These are phyloP conservation scores for Leptographium lundbergii DNA, from an alignment of 2,329 filamentous ascomycete species.

Conservation along the genomic window DNA sequence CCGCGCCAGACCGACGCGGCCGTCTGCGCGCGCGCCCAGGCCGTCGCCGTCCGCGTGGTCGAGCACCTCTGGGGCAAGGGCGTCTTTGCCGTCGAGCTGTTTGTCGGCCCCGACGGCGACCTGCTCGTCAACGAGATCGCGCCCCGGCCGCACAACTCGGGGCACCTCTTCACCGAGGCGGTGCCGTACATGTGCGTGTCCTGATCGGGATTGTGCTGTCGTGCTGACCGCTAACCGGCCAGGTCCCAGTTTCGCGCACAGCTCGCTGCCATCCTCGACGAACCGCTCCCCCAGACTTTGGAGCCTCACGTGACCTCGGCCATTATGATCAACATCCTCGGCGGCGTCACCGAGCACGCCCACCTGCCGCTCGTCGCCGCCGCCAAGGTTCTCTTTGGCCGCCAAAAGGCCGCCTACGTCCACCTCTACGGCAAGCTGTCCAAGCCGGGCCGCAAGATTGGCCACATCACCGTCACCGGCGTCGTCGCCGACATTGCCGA, in stretches of 20 bases:
- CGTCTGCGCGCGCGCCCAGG: constrained; percentile 54
- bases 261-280: constrained; percentile 67
- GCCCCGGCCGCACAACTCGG: constrained; percentile 74
- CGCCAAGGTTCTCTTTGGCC: constrained; percentile 28
- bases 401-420: constrained; percentile 42
- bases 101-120: constrained; percentile 58
- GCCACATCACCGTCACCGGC: constrained; percentile 76
- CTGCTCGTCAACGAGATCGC: constrained; percentile 81
- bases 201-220: too few relatives aligned
- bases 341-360: constrained; percentile 51
- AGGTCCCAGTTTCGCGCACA: constrained; percentile 83
- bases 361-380: constrained; percentile 40
- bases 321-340: constrained; percentile 76
- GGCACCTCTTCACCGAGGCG: constrained; percentile 90
- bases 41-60: constrained; percentile 68
- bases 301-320: constrained; percentile 44
- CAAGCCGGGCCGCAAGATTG: constrained; percentile 85
- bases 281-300: constrained; percentile 42
- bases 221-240: neutral
- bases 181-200: constrained; percentile 50
- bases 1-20: constrained; percentile 54
- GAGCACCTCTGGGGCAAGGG: constrained; percentile 74
- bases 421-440: constrained; percentile 90
- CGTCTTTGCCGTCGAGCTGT: constrained; percentile 95
- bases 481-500: constrained; percentile 50